phyloP scores from a whole-genome alignment of 768 basidiomycete genomes.

The Strobilomyces dryophilus region DNA sequence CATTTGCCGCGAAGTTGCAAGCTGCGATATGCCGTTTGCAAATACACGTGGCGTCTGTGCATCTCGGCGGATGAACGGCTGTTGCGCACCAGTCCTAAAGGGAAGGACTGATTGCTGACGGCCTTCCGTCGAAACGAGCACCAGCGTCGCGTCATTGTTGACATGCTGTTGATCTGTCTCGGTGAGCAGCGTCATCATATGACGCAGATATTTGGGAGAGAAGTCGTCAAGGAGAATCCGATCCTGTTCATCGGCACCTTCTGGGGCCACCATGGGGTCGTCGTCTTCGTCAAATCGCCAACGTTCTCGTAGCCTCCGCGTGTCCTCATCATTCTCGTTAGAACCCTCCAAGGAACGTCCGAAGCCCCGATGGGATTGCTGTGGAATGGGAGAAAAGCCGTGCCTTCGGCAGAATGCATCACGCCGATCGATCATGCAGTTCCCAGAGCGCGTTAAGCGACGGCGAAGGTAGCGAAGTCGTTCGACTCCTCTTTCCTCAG shows the following conservation, averaged over 20 bases:
- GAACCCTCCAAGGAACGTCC: constrained; percentile 25
- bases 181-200: constrained; percentile 51
- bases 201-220: constrained; percentile 52
- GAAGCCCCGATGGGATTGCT: constrained; percentile 11
- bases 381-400: constrained; percentile 15
- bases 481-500: constrained; percentile 21
- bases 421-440: constrained; percentile 71
- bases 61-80: constrained; percentile 25
- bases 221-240: constrained; percentile 71
- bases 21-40: constrained; percentile 25
- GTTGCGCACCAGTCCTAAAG: constrained; percentile 37
- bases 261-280: constrained; percentile 47
- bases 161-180: constrained; percentile 52
- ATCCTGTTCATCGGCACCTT: constrained; percentile 65
- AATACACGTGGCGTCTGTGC: constrained; percentile 20
- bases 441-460: constrained; percentile 81
- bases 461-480: constrained; percentile 48
- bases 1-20: constrained; percentile 20
- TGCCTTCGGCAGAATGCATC: constrained; percentile 27
- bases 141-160: constrained; percentile 48
- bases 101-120: constrained; percentile 48
- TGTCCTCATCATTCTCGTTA: constrained; percentile 37
- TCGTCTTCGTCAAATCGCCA: constrained; percentile 75
- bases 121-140: constrained; percentile 43
- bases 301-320: constrained; percentile 44